Percentiles rank a stretch among this genome's conserved stretches.
These are phyloP conservation scores for Eucalyptus grandis DNA, from an alignment of 345 rosid genomes.

Conservation along the genomic window DNA sequence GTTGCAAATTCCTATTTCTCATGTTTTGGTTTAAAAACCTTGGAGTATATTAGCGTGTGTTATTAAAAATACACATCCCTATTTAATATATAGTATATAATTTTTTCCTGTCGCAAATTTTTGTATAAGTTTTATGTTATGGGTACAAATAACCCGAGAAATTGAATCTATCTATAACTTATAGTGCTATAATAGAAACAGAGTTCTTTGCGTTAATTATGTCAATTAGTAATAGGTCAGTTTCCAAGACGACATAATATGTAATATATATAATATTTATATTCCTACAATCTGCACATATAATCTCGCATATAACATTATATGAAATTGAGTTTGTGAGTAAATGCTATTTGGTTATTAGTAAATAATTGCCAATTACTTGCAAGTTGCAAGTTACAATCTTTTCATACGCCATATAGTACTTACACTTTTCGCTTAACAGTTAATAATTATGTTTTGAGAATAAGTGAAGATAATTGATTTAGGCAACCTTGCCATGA, in stretches of 20 bases:
- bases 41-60: not conserved
- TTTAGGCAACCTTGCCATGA: not conserved
- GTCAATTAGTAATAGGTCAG: not conserved
- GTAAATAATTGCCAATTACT: not conserved
- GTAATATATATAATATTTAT: not conserved
- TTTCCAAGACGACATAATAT: not conserved
- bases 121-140: not conserved
- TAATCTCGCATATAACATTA: not conserved
- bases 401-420: not conserved
- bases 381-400: not conserved
- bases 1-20: not conserved
- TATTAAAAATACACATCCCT: not conserved
- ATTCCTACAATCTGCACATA: not conserved
- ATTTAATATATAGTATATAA: not conserved
- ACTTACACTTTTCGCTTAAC: not conserved
- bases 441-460: not conserved
- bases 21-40: too few species aligned
- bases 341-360: not conserved
- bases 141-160: not conserved
- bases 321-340: not conserved
- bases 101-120: not conserved
- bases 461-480: not conserved
- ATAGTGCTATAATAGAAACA: not conserved
- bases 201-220: not conserved
- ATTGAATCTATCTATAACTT: not conserved